Evolutionary conservation across 768 basidiomycete species (phyloP), one percentile per base, ranked within the genome.

Genomic region (Suillus weaverae): DNA sequence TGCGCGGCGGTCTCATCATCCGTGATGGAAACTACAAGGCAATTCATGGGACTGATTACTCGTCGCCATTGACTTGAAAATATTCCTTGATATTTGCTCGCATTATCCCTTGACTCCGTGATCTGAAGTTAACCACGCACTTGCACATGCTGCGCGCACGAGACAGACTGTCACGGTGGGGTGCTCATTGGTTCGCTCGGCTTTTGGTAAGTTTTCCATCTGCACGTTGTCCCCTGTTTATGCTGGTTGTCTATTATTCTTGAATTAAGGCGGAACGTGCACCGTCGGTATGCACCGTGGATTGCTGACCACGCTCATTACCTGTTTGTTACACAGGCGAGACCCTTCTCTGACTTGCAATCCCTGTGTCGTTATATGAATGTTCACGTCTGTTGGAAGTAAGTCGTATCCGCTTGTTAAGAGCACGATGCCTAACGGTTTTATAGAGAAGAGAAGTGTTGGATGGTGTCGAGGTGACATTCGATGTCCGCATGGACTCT

Each of bases 1-100:
- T 97, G 30, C 90, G 96, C 70, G 97, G 97, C 3, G 97, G 97
- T 11, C 80, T 99, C 66, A 95, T 93, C 26, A 99, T 99, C 81
- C 82, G 97, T 68, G 97, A 99, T 74, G 97, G 96, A 22, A 97
- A 98, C 78, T 98, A 96, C 76, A 95, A 97, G 78, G 89, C 92
- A 5, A 85, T 98, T 50, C 87, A 87, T 66, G 95, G 97, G 81
- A 99, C 96, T 5, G 95, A 8, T 84, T 91, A 64, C 85, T 99
- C 22, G 95, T 97, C 30, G 93, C 89, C 0, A 79, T 99, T 30
- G 97, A 99, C 78, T 81, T 99, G 68, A 96, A 99, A 26, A 26
- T 26, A 26, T 35, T 1, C 33, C 33, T 35, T 35, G 95, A 95
- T 91, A 66, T 14, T 32, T 51, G 16, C 13, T 16, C 2, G 2